Percentiles rank a stretch among this genome's conserved stretches.
Conservation (phyloP, 306 rosid genomes). For the Fragaria nilgerrensis region DNA sequence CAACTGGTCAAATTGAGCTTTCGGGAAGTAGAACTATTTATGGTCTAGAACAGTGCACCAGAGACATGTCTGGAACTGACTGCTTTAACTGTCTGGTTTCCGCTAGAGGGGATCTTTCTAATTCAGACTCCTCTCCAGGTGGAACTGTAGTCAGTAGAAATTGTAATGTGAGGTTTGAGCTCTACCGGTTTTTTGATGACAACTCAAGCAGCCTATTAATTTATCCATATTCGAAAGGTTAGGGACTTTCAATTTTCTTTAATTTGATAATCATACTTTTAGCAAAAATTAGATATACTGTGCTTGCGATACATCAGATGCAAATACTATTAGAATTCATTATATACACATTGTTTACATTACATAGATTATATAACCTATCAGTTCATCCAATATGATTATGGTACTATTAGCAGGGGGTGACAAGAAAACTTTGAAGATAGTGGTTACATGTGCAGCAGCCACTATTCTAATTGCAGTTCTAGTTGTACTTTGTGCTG, state of each 20-base stretch:
- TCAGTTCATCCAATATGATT: neutral
- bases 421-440: constrained; percentile 46
- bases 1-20: constrained; percentile 32
- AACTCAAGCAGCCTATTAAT: constrained; percentile 16
- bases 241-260: neutral
- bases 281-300: neutral
- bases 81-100: constrained; percentile 41
- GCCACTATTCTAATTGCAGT: constrained; percentile 28
- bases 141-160: constrained; percentile 39
- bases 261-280: neutral
- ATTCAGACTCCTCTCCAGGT: constrained; percentile 30
- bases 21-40: constrained; percentile 30
- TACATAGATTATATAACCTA: neutral
- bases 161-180: constrained; percentile 48
- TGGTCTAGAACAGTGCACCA: constrained; percentile 61
- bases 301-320: neutral
- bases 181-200: constrained; percentile 32
- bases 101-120: constrained; percentile 37
- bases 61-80: constrained; percentile 28
- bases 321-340: neutral
- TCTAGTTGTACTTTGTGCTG: constrained; percentile 19
- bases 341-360: neutral
- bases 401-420: constrained; percentile 17
- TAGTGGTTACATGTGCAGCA: constrained; percentile 28
- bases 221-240: constrained; percentile 34